phyloP scores from a whole-genome alignment of 2,329 filamentous ascomycete genomes.

The Didymellaceae sp. region DNA sequence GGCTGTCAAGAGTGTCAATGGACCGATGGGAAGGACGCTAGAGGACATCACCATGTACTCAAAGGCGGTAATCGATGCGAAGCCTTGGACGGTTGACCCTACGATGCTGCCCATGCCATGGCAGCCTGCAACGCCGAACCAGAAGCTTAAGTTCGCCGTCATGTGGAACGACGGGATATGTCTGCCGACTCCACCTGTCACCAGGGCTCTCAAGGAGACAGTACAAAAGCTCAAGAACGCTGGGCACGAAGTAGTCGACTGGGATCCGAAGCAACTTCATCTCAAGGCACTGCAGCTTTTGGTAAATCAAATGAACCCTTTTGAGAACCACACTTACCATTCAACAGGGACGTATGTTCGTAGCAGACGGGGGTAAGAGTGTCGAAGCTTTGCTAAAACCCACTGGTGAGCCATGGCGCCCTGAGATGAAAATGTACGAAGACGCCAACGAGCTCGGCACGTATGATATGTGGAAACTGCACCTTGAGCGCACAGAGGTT shows the following conservation, averaged over 20 bases:
- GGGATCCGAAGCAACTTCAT: constrained; percentile 60
- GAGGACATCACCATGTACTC: constrained; percentile 57
- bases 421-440: constrained; percentile 57
- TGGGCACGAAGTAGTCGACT: constrained; percentile 63
- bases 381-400: constrained; percentile 51
- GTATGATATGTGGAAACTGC: constrained; percentile 58
- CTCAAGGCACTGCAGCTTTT: constrained; percentile 58
- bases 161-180: constrained; percentile 60
- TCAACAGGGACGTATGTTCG: constrained; percentile 51
- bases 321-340: neutral
- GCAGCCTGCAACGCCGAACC: constrained; percentile 51
- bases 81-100: constrained; percentile 62
- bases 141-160: constrained; percentile 65
- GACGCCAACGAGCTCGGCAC: constrained; percentile 53
- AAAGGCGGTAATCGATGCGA: constrained; percentile 50
- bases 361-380: constrained; percentile 60
- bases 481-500: constrained; percentile 54
- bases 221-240: constrained; percentile 59
- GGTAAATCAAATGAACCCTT: constrained; percentile 33
- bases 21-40: constrained; percentile 65
- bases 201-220: constrained; percentile 62
- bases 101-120: constrained; percentile 62
- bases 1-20: constrained; percentile 68
- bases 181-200: constrained; percentile 60
- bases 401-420: constrained; percentile 54